Conservation (phyloP, 495 filamentous ascomycete genomes). For the Massariosphaeria phaeospora region DNA sequence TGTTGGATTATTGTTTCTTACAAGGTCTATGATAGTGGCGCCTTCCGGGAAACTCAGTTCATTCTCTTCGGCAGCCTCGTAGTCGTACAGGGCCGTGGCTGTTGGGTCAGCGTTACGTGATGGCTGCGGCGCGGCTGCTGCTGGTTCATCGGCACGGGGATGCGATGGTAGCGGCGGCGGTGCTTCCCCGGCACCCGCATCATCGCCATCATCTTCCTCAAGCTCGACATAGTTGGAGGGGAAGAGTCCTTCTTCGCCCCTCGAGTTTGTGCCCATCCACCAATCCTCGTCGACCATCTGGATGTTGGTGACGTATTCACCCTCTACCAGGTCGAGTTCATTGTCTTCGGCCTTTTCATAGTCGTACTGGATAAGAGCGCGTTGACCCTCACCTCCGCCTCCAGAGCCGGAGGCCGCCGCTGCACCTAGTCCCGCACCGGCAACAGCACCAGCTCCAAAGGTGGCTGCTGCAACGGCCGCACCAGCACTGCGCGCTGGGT, state of each 20-base stretch:
- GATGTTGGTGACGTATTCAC: slow-evolving; percentile 87
- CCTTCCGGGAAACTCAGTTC: slow-evolving; percentile 91
- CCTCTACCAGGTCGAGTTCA: slow-evolving; percentile 86
- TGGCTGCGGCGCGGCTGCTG: slow-evolving; percentile 39
- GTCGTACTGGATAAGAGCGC: slow-evolving; percentile 82
- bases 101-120: slow-evolving; percentile 48
- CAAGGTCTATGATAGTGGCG: slow-evolving; percentile 63
- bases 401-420: slow-evolving; percentile 6
- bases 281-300: slow-evolving; percentile 96
- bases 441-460: slow-evolving; percentile 41
- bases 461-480: slow-evolving; percentile 47
- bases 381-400: slow-evolving; percentile 48
- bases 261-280: slow-evolving; percentile 87
- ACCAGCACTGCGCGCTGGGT: slow-evolving; percentile 60
- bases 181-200: slow-evolving; percentile 24
- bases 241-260: slow-evolving; percentile 82
- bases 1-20: slow-evolving; percentile 42
- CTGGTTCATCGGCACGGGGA: slow-evolving; percentile 35
- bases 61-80: slow-evolving; percentile 96
- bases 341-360: slow-evolving; percentile 98
- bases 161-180: slow-evolving; percentile 34
- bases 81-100: slow-evolving; percentile 88
- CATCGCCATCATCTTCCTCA: slow-evolving; percentile 52
- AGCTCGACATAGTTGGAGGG: slow-evolving; percentile 95
- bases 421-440: slow-evolving; percentile 28